These are phyloP conservation scores for Leishmania guyanensis DNA, from an alignment of 208 protist genomes.

Conservation along the genomic window DNA sequence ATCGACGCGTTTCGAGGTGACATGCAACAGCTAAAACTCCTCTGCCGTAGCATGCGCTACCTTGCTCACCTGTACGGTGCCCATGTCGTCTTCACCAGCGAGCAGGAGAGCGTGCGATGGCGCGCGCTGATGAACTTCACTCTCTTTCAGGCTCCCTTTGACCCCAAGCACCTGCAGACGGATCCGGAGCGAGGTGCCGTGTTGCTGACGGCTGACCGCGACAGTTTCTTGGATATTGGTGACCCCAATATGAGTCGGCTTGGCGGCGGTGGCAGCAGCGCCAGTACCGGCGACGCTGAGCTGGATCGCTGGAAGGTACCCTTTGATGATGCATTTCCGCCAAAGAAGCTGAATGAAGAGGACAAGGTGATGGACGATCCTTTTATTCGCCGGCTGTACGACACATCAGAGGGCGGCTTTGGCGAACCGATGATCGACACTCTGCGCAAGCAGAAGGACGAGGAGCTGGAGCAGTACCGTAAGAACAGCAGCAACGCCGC, in stretches of 20 bases:
- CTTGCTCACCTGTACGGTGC: conserved; percentile 85
- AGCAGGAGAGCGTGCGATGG: conserved; percentile 66
- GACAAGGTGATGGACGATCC: conserved; percentile 50
- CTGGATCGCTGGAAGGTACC: conserved; percentile 83
- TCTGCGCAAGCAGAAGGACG: conserved; percentile 86
- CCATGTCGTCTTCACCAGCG: conserved; percentile 72
- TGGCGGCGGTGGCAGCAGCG: conserved; percentile 26
- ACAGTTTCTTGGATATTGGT: conserved; percentile 86
- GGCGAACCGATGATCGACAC: conserved; percentile 82
- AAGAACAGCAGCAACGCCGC: conserved; percentile 30
- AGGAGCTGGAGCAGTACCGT: conserved; percentile 87
- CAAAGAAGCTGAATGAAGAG: conserved; percentile 39
- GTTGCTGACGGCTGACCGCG: conserved; percentile 72
- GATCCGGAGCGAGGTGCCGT: conserved; percentile 68
- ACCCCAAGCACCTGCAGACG: conserved; percentile 66
- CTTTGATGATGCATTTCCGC: conserved; percentile 76
- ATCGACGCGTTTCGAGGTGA: conserved; percentile 76
- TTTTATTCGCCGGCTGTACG: conserved; percentile 74
- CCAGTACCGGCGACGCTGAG: conserved; percentile 69
- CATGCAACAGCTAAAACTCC: conserved; percentile 53
- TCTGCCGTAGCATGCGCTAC: conserved; percentile 75
- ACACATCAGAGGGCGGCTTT: conserved; percentile 64
- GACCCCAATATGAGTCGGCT: conserved; percentile 48
- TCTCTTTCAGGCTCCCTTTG: conserved; percentile 81
- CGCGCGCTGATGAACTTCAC: conserved; percentile 69